Conservation (phyloP, 2,329 filamentous ascomycete species). For the Trichophyton verrucosum region DNA sequence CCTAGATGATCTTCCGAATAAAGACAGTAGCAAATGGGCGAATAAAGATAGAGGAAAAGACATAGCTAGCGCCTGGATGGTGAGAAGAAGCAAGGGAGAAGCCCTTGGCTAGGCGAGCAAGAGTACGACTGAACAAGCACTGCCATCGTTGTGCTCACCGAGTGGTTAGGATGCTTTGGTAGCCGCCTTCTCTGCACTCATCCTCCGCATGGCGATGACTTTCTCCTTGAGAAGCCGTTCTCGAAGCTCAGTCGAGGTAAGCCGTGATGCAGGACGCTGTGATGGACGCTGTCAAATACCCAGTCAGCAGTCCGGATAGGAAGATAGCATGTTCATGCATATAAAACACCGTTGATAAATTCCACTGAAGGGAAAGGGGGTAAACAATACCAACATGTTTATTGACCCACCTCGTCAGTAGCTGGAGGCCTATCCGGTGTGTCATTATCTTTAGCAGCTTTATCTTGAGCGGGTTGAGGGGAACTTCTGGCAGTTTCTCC, state of each 20-base stretch:
- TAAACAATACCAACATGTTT: neutral
- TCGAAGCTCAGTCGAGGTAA: conserved; percentile 25
- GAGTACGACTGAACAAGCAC: neutral
- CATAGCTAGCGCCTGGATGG: neutral
- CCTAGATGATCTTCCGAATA: neutral
- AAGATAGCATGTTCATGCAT: neutral
- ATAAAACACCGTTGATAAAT: neutral
- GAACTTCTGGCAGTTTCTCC: conserved; percentile 18
- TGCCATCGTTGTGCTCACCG: neutral
- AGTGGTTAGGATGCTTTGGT: neutral
- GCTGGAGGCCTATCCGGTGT: conserved; percentile 7
- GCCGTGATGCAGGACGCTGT: conserved; percentile 14
- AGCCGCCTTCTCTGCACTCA: conserved; percentile 10
- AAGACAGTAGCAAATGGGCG: neutral
- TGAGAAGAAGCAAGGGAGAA: neutral
- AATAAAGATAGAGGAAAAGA: neutral
- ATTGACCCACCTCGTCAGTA: conserved; percentile 24
- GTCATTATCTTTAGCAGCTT: conserved; percentile 5
- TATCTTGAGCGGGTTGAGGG: conserved; percentile 15
- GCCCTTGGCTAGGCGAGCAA: neutral
- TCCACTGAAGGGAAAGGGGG: neutral
- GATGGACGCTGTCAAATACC: neutral
- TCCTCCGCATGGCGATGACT: conserved; percentile 25
- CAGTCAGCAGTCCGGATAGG: neutral
- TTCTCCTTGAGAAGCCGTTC: conserved; percentile 29